Percentiles rank a stretch among this genome's conserved stretches.
Evolutionary conservation across 768 basidiomycete species (phyloP).

Genomic region (Termitomyces sp.): DNA sequence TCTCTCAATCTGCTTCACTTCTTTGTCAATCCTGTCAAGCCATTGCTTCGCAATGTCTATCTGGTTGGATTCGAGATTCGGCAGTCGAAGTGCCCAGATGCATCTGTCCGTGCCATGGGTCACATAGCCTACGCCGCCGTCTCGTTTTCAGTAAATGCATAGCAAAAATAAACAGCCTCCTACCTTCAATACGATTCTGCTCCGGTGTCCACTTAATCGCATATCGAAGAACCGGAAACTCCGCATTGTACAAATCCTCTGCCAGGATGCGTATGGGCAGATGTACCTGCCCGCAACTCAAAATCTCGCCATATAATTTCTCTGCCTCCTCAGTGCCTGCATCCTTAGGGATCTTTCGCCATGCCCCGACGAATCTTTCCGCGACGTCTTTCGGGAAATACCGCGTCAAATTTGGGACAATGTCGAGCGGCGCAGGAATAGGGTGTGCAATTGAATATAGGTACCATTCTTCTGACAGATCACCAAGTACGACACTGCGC

Average conservation of each 20-base stretch:
- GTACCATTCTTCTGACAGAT: constrained; percentile 74
- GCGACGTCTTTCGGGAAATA: constrained; percentile 55
- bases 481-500: constrained; percentile 59
- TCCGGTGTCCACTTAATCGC: constrained; percentile 68
- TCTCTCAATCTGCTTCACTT: constrained; percentile 36
- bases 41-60: constrained; percentile 47
- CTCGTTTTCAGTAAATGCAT: neutral
- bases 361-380: constrained; percentile 39
- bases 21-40: constrained; percentile 47
- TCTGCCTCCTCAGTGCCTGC: constrained; percentile 39
- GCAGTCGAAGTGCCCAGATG: constrained; percentile 58
- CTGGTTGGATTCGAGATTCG: constrained; percentile 44
- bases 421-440: constrained; percentile 43
- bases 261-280: constrained; percentile 61
- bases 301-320: constrained; percentile 53
- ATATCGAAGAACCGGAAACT: constrained; percentile 67
- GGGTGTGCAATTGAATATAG: constrained; percentile 71
- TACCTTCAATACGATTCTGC: constrained; percentile 52
- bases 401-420: constrained; percentile 53
- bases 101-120: constrained; percentile 66
- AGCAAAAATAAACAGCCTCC: constrained; percentile 1
- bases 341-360: constrained; percentile 34
- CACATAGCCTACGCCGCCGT: constrained; percentile 47
- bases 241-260: constrained; percentile 50
- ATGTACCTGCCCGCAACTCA: constrained; percentile 63